These are phyloP conservation scores for Acacia pycnantha DNA, from an alignment of 331 rosid species.

Conservation along the genomic window DNA sequence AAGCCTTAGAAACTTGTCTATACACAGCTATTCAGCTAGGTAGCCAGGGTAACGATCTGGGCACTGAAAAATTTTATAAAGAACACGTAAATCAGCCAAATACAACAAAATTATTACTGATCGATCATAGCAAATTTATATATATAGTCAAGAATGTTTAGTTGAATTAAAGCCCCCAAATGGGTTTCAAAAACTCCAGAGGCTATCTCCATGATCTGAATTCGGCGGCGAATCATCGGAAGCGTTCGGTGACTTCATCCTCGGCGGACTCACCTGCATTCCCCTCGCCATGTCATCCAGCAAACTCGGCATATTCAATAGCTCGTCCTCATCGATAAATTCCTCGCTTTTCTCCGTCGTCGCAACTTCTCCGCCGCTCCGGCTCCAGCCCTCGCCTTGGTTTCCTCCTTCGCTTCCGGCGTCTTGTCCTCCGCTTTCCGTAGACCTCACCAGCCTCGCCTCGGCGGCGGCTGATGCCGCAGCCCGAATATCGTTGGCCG, in stretches of 20 bases:
- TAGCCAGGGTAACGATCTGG: background rate
- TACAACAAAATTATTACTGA: background rate
- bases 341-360: background rate
- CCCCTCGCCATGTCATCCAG: conserved; percentile 91
- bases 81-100: background rate
- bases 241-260: conserved; percentile 51
- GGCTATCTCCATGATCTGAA: conserved; percentile 59
- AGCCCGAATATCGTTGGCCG: conserved; percentile 61
- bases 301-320: conserved; percentile 86
- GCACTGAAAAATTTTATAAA: background rate
- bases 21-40: conserved; percentile 2
- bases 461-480: conserved; percentile 85
- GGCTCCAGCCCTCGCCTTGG: background rate
- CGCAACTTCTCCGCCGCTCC: too few species aligned
- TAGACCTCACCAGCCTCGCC: conserved; percentile 22
- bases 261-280: conserved; percentile 93
- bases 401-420: background rate
- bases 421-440: background rate
- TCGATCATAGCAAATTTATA: background rate
- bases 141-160: background rate
- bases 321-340: conserved; percentile 74
- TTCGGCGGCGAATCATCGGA: conserved; percentile 60
- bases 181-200: conserved; percentile 57
- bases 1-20: too few species aligned
- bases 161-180: background rate